Conservation (phyloP, 139 green algal genomes). For the Volvox africanus region DNA sequence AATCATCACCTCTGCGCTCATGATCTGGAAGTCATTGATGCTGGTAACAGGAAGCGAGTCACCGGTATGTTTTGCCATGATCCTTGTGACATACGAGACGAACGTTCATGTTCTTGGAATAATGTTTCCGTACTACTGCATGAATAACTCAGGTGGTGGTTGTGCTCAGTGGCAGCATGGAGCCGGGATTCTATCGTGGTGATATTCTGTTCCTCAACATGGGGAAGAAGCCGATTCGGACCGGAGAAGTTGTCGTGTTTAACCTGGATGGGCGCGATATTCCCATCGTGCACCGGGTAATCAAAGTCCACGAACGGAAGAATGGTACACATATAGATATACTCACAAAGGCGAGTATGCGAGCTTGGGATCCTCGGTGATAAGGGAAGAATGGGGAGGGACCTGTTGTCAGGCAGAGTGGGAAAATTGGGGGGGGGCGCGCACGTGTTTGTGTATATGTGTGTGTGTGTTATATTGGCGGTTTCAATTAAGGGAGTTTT, state of each 20-base stretch:
- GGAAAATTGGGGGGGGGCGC: too few species aligned
- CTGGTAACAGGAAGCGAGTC: conserved; percentile 95
- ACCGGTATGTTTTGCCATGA: conserved; percentile 72
- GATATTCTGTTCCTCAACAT: conserved; percentile 99
- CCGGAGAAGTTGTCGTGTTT: conserved; percentile 94
- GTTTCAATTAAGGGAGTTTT: too few species aligned
- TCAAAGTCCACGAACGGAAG: conserved; percentile 84
- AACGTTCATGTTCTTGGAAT: too few species aligned
- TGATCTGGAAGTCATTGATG: conserved; percentile 98
- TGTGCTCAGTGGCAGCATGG: conserved; percentile 98
- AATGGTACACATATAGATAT: conserved; percentile 77
- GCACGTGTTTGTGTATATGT: too few species aligned
- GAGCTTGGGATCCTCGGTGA: neutral
- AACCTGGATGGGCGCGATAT: conserved; percentile 95
- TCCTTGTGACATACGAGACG: too few species aligned
- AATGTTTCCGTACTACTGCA: neutral
- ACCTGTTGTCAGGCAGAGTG: too few species aligned
- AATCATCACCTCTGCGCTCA: conserved; percentile 95
- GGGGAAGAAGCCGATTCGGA: conserved; percentile 72
- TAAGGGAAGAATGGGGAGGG: too few species aligned
- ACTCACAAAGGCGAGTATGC: conserved; percentile 87
- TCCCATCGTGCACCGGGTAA: conserved; percentile 96
- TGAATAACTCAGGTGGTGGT: conserved; percentile 89
- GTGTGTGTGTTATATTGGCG: too few species aligned
- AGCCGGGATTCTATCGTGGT: conserved; percentile 95